Base-by-base conservation (phyloP, 2,329 filamentous ascomycete genomes). In the Penicillium sp. region DNA sequence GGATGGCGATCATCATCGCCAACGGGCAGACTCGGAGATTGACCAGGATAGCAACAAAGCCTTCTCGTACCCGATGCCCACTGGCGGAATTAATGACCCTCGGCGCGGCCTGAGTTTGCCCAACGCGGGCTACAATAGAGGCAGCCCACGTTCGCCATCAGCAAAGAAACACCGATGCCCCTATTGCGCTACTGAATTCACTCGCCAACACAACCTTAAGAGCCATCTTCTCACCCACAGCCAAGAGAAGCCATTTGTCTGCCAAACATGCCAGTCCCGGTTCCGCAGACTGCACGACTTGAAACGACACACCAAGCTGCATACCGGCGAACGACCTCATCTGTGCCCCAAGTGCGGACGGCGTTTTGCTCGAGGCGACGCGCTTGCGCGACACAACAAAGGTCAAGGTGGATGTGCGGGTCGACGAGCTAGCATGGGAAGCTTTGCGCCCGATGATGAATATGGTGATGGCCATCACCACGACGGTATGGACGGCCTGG, bases 181-280 rank as follows among this genome's bases (percentile, higher is more conserved):
- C 0, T 96, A 96, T 73, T 99, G 94, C 80, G 86, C 91, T 37
- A 97, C 94, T 5, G 94, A 96, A 68, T 99, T 99, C 66, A 99
- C 94, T 26, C 86, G 94, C 43, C 94, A 97, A 71, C 94, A 97
- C 72, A 97, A 99, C 68, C 83, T 97, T 26, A 99, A 97, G 77
- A 97, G 92, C 65, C 94, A 99, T 77, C 83, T 99, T 54, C 84
- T 99, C 70, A 97, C 94, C 0, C 94, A 97, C 74, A 97, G 92
- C 68, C 93, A 99, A 79, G 94, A 99, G 74, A 99, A 99, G 75
- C 94, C 94, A 0, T 99, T 94, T 69, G 85, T 94, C 26, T 99
- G 94, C 71, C 87, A 90, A 59, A 91, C 90, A n/a, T 99, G 94
- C 72, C 85, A 93, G 65, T 90, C 94, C 73, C 87, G 93, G 50